These are phyloP conservation scores for Beauveria bassiana DNA, from an alignment of 2,329 filamentous ascomycete species.

Conservation along the genomic window DNA sequence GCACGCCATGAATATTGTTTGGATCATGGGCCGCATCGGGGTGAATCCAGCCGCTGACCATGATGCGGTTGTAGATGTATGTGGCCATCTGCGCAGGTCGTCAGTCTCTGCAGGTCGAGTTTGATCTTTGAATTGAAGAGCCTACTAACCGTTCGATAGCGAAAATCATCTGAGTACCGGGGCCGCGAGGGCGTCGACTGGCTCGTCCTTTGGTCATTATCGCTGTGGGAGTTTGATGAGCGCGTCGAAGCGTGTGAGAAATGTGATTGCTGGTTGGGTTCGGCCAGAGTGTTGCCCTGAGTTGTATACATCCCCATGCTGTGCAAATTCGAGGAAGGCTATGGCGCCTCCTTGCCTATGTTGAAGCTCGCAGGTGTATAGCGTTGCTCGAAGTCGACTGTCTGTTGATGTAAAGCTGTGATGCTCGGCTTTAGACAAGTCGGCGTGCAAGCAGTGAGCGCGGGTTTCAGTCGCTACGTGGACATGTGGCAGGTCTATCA, in stretches of 20 bases:
- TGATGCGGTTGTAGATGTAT: constrained; percentile 23
- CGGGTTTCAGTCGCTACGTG: neutral
- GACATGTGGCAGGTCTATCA: neutral
- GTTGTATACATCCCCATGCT: neutral
- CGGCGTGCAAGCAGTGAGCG: neutral
- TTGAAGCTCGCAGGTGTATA: neutral
- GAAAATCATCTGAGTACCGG: constrained; percentile 23
- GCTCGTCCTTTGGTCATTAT: neutral
- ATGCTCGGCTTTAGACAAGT: neutral
- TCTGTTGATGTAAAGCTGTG: neutral
- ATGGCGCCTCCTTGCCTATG: neutral
- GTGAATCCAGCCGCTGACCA: constrained; percentile 24
- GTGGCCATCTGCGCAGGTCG: constrained; percentile 21
- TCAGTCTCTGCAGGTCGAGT: neutral
- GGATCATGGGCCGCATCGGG: constrained; percentile 12
- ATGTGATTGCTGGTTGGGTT: neutral
- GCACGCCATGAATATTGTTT: constrained; percentile 26
- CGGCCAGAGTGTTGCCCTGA: neutral
- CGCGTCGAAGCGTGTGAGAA: neutral
- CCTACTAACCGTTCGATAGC: constrained; percentile 22
- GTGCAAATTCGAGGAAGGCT: neutral
- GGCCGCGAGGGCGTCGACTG: neutral
- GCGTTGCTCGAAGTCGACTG: neutral
- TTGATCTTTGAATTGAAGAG: too few species aligned
- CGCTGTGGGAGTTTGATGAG: neutral